Evolutionary conservation across 2,329 filamentous ascomycete species (phyloP).

Genomic region (Aspergillus viridinutans): DNA sequence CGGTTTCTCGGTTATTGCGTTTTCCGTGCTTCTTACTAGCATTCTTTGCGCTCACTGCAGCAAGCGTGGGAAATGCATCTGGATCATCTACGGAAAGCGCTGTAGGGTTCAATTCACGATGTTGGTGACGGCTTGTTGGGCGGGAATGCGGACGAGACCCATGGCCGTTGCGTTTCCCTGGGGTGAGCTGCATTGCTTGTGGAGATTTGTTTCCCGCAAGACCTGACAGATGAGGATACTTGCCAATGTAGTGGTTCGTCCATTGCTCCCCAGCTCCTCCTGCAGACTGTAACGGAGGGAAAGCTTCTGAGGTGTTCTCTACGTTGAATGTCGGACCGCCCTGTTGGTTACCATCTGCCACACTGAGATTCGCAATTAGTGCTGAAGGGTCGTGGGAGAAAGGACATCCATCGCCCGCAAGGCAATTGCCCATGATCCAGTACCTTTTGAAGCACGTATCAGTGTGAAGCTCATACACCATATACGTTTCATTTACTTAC

Average conservation of each 20-base stretch:
- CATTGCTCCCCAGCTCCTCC: slow-evolving; percentile 58
- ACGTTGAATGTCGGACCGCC: slow-evolving; percentile 66
- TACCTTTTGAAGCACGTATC: slow-evolving; percentile 56
- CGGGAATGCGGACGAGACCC: slow-evolving; percentile 70
- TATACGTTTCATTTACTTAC: slow-evolving; percentile 53
- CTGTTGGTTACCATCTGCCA: slow-evolving; percentile 53
- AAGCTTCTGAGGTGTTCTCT: slow-evolving; percentile 72
- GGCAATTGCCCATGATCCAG: slow-evolving; percentile 92
- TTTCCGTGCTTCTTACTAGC: slow-evolving; percentile 85
- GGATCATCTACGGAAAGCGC: slow-evolving; percentile 85
- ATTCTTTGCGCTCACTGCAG: slow-evolving; percentile 68
- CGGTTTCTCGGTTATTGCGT: slow-evolving; percentile 56
- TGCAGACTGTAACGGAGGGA: slow-evolving; percentile 67
- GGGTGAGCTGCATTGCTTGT: slow-evolving; percentile 25
- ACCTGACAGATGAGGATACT: slow-evolving; percentile 39
- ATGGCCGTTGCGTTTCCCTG: slow-evolving; percentile 41
- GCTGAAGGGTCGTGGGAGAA: slow-evolving; percentile 95
- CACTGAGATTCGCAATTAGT: slow-evolving; percentile 72
- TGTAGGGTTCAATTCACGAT: slow-evolving; percentile 58
- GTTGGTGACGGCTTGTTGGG: slow-evolving; percentile 75
- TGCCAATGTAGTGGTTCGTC: slow-evolving; percentile 45
- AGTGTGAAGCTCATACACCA: neutral
- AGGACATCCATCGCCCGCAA: slow-evolving; percentile 89
- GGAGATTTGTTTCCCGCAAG: slow-evolving; percentile 45
- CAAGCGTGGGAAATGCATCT: slow-evolving; percentile 88